Evolutionary conservation across 2,329 filamentous ascomycete species (phyloP).

Genomic region (Fusarium temperatum): DNA sequence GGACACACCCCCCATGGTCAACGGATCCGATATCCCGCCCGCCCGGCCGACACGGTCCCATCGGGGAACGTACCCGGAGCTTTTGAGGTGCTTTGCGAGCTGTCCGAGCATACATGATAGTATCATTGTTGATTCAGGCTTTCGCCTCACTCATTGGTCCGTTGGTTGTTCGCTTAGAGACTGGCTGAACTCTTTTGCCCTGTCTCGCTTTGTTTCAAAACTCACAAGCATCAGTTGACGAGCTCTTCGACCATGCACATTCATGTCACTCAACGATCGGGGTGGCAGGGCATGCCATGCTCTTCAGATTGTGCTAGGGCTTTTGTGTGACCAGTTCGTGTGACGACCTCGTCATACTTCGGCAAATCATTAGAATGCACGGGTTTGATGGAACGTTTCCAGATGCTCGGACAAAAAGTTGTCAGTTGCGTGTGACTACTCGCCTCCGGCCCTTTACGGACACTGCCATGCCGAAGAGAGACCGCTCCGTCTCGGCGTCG

Average conservation of each 20-base stretch:
- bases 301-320: constrained; percentile 12
- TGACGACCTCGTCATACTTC: constrained; percentile 18
- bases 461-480: constrained; percentile 25
- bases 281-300: background rate
- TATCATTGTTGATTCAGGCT: background rate
- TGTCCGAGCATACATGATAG: constrained; percentile 9
- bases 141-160: constrained; percentile 7
- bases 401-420: constrained; percentile 32
- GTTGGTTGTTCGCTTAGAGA: background rate
- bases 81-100: constrained; percentile 12
- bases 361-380: constrained; percentile 24
- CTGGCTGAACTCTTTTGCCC: constrained; percentile 11
- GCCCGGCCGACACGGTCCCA: constrained; percentile 32
- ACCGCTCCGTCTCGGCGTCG: constrained; percentile 33
- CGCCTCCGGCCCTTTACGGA: constrained; percentile 31
- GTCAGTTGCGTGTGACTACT: constrained; percentile 20
- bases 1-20: constrained; percentile 20
- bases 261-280: constrained; percentile 7
- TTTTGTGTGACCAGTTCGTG: constrained; percentile 12
- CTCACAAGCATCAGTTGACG: background rate
- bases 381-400: constrained; percentile 35
- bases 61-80: constrained; percentile 34
- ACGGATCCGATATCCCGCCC: constrained; percentile 32
- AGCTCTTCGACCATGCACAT: constrained; percentile 1
- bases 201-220: constrained; percentile 7